Conservation (phyloP, 169 alveolate species). For the Plasmodium adleri region DNA sequence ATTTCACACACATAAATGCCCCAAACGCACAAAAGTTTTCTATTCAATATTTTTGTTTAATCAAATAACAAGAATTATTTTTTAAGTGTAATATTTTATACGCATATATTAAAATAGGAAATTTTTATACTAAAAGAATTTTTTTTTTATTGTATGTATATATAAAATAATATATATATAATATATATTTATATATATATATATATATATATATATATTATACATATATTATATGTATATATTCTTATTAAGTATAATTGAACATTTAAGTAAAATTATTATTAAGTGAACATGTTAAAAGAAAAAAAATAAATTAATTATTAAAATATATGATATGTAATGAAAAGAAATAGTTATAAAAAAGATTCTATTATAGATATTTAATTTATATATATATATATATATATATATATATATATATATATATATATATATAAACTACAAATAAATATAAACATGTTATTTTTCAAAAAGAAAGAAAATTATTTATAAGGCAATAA, state of each 20-base stretch:
- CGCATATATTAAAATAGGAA: too few relatives aligned
- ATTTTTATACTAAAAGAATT: too few relatives aligned
- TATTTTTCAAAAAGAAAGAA: neutral
- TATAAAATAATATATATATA: too few relatives aligned
- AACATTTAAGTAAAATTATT: too few relatives aligned
- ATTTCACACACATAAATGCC: slow-evolving; percentile 16
- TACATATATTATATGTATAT: neutral
- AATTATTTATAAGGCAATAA: slow-evolving; percentile 4
- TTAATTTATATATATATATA: neutral
- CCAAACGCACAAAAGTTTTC: slow-evolving; percentile 21
- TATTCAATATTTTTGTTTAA: neutral
- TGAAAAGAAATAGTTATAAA: neutral
- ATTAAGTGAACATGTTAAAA: too few relatives aligned
- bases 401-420: neutral
- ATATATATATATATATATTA: slow-evolving; percentile 6
- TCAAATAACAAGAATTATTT: too few relatives aligned
- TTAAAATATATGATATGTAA: neutral
- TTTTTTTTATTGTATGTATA: too few relatives aligned
- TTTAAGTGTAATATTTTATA: too few relatives aligned
- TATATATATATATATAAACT: neutral
- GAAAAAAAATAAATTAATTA: too few relatives aligned
- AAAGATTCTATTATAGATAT: slow-evolving; percentile 14
- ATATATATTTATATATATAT: neutral
- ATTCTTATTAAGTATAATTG: too few relatives aligned
- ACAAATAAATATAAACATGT: neutral